These are phyloP conservation scores for Daldinia eschscholtzii DNA, from an alignment of 2,329 filamentous ascomycete species.

Conservation along the genomic window DNA sequence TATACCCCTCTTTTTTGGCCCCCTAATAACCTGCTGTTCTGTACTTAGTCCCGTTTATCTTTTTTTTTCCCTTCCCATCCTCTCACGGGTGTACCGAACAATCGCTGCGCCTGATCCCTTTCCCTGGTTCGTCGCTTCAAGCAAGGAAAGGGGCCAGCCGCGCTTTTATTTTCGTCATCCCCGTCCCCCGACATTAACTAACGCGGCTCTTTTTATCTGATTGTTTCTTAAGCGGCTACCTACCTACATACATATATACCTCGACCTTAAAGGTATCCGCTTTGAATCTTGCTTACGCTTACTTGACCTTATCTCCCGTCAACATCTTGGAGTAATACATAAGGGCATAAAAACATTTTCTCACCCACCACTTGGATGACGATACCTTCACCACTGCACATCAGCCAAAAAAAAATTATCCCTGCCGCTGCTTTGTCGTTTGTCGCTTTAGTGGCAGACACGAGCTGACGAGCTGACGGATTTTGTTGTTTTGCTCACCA, in stretches of 20 bases:
- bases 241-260: constrained; percentile 20
- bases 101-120: constrained; percentile 38
- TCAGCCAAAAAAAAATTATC: constrained; percentile 25
- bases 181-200: constrained; percentile 29
- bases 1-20: constrained; percentile 46
- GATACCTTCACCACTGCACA: constrained; percentile 28
- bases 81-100: constrained; percentile 38
- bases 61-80: constrained; percentile 23
- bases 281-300: constrained; percentile 4
- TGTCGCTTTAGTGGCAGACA: constrained; percentile 43
- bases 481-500: constrained; percentile 31
- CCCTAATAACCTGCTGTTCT: constrained; percentile 41
- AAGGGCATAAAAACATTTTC: constrained; percentile 23
- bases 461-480: constrained; percentile 37
- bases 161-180: constrained; percentile 42
- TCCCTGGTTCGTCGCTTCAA: constrained; percentile 36
- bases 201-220: constrained; percentile 42
- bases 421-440: constrained; percentile 42
- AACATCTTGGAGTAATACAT: constrained; percentile 17
- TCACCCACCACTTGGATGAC: constrained; percentile 35
- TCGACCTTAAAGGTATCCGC: constrained; percentile 8
- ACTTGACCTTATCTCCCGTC: constrained; percentile 36
- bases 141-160: constrained; percentile 42
- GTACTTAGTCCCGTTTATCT: constrained; percentile 36
- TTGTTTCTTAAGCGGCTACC: constrained; percentile 30